A percentile compares a stretch with the other conserved stretches of the same genome.
Evolutionary conservation across 768 basidiomycete species (phyloP).

Genomic region (Mycena galericulata): DNA sequence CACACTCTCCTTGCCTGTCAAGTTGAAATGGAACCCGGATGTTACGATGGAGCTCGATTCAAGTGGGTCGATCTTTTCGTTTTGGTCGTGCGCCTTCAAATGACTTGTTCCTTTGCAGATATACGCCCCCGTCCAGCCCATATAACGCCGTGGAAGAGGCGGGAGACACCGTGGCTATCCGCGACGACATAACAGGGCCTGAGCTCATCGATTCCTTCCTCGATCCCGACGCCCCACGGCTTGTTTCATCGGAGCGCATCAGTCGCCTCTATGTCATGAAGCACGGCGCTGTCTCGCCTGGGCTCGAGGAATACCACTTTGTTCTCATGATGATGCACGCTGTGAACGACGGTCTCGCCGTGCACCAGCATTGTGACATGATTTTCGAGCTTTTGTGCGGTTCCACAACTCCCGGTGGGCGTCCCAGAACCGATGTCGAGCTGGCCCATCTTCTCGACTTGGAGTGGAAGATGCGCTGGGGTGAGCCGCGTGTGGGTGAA

Average conservation of each 20-base stretch:
- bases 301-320: background rate
- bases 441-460: background rate
- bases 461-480: slow-evolving; percentile 24
- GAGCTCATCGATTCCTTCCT: slow-evolving; percentile 5
- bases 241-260: background rate
- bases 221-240: background rate
- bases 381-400: slow-evolving; percentile 19
- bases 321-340: slow-evolving; percentile 4
- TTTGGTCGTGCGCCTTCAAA: background rate
- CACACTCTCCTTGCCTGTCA: slow-evolving; percentile 62
- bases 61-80: slow-evolving; percentile 50
- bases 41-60: slow-evolving; percentile 60
- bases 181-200: background rate
- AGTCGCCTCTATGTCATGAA: background rate
- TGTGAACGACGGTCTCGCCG: slow-evolving; percentile 10
- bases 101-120: slow-evolving; percentile 41
- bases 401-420: background rate
- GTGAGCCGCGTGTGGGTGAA: background rate
- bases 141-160: background rate
- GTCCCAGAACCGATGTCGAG: slow-evolving; percentile 5
- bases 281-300: background rate
- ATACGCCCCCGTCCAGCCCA: slow-evolving; percentile 49
- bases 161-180: background rate
- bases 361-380: background rate
- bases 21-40: slow-evolving; percentile 49